Evolutionary conservation across 352 stramenopile genomes (phyloP).

Genomic region (Pythium plurisporium): DNA sequence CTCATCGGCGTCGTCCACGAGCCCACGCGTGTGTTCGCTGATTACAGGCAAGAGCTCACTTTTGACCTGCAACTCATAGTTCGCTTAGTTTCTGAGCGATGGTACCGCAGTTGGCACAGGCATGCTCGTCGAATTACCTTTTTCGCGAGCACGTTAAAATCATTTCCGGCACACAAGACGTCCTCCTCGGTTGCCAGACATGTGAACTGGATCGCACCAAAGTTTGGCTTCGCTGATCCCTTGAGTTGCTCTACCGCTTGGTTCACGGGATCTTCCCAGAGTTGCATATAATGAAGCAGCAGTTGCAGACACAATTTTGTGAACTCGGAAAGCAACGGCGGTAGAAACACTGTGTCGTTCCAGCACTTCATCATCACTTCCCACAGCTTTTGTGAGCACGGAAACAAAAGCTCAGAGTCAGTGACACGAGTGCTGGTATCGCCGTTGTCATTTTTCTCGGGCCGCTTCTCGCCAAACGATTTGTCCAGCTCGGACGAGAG

Average conservation of each 20-base stretch:
- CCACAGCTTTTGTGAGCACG: constrained; percentile 49
- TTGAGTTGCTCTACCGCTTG: constrained; percentile 42
- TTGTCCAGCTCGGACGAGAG: constrained; percentile 45
- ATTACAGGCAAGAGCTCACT: constrained; percentile 40
- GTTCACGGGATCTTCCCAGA: constrained; percentile 51
- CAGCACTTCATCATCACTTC: constrained; percentile 52
- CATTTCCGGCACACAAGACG: constrained; percentile 58
- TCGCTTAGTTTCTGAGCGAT: too few relatives aligned
- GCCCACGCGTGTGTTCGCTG: constrained; percentile 26
- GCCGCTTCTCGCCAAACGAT: constrained; percentile 31
- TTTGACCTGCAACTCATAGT: too few relatives aligned
- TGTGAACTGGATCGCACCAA: constrained; percentile 31
- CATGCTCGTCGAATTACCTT: constrained; percentile 47
- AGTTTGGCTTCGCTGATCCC: constrained; percentile 44
- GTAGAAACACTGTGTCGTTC: constrained; percentile 48
- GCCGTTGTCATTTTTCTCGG: constrained; percentile 20
- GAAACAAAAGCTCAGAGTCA: constrained; percentile 35
- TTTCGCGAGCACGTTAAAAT: constrained; percentile 57
- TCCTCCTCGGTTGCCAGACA: constrained; percentile 58
- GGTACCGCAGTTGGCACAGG: too few relatives aligned
- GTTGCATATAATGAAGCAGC: constrained; percentile 49
- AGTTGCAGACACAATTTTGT: constrained; percentile 71
- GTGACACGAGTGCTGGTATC: neutral
- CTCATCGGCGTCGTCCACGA: constrained; percentile 36
- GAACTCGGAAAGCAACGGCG: constrained; percentile 53